Evolutionary conservation across 345 rosid genomes (phyloP).

Genomic region (Heritiera fomes): DNA sequence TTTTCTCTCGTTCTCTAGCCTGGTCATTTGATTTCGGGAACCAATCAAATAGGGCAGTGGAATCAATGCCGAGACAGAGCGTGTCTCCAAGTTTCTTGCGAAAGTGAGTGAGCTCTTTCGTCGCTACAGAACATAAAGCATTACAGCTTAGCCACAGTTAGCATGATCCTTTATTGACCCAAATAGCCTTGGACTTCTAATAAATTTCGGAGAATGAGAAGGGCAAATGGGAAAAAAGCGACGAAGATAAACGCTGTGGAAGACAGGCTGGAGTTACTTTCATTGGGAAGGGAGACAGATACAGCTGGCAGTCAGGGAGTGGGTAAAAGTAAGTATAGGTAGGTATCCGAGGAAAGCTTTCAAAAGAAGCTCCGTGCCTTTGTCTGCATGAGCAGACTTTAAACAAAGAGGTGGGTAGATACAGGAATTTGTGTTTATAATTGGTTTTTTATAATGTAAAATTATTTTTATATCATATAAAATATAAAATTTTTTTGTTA

Average conservation of each 20-base stretch:
- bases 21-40: background rate
- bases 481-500: too few species aligned
- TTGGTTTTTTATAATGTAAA: too few species aligned
- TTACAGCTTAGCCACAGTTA: conserved; percentile 27
- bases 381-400: too few species aligned
- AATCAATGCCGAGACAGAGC: background rate
- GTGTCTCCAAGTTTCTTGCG: background rate
- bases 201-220: rapidly evolving
- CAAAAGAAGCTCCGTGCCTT: too few species aligned
- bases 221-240: conserved; percentile 14
- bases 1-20: too few species aligned
- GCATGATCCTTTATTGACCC: background rate
- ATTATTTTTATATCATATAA: too few species aligned
- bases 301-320: conserved; percentile 33
- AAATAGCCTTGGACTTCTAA: background rate
- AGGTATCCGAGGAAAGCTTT: conserved; percentile 30
- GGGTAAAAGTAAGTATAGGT: background rate
- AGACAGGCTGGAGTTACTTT: conserved; percentile 33
- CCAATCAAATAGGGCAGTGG: background rate
- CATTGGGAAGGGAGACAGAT: conserved; percentile 27
- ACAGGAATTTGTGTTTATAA: too few species aligned
- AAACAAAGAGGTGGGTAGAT: too few species aligned
- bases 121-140: background rate
- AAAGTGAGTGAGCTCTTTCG: background rate
- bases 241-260: background rate